phyloP scores from a whole-genome alignment of 768 basidiomycete species.

The Pleurotus citrinopileatus region DNA sequence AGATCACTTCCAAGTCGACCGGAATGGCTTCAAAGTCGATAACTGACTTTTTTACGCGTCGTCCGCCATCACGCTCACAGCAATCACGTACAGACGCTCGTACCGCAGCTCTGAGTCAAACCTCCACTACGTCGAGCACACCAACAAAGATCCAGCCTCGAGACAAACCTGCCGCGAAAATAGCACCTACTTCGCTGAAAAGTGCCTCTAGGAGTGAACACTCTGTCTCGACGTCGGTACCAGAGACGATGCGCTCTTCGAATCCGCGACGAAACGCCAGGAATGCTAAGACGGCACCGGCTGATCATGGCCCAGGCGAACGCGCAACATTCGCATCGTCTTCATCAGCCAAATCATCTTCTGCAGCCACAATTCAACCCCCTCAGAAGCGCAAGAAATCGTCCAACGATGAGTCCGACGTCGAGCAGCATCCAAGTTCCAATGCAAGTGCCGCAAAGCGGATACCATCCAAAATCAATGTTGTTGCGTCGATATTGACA shows the following conservation, averaged over 20 bases:
- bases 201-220: no score
- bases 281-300: not conserved
- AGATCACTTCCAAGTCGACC: not conserved
- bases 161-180: not conserved
- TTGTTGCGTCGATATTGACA: not conserved
- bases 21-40: constrained; percentile 2
- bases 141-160: not conserved
- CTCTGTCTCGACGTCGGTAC: not conserved
- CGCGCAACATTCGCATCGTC: not conserved
- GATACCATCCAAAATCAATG: constrained; percentile 11
- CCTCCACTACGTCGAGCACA: not conserved
- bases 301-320: not conserved
- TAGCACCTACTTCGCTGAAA: not conserved
- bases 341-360: not conserved
- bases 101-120: not conserved
- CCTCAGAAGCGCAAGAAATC: constrained; percentile 28
- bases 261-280: not conserved
- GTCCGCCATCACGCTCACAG: not conserved
- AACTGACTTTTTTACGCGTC: constrained; percentile 10
- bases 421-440: constrained; percentile 19
- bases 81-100: not conserved
- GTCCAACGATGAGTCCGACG: constrained; percentile 35
- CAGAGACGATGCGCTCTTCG: not conserved
- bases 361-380: not conserved
- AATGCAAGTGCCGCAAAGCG: constrained; percentile 27